phyloP scores from a whole-genome alignment of 1,139 yeast species.

The Saccharomycopsis crataegensis region DNA sequence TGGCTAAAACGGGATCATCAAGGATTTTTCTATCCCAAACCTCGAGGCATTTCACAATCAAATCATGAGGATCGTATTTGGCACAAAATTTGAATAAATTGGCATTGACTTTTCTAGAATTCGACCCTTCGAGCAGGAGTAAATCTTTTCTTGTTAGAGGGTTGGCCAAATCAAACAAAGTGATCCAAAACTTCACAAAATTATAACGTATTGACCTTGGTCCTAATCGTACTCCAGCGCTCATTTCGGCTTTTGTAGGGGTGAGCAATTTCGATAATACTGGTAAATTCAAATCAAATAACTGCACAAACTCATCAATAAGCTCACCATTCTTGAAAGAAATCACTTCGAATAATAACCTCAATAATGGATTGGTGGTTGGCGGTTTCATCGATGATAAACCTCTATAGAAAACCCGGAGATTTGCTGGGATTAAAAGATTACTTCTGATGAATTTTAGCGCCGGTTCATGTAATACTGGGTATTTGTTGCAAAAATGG shows the following conservation, averaged over 20 bases:
- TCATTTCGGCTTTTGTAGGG: constrained; percentile 37
- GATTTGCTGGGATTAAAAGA: constrained; percentile 34
- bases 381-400: constrained; percentile 52
- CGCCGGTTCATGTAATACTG: constrained; percentile 26
- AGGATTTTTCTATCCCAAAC: constrained; percentile 47
- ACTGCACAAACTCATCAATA: constrained; percentile 50
- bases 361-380: constrained; percentile 53
- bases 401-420: constrained; percentile 63
- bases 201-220: constrained; percentile 41
- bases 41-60: constrained; percentile 36
- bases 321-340: constrained; percentile 41
- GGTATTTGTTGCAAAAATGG: constrained; percentile 56
- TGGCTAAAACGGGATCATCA: constrained; percentile 53
- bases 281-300: constrained; percentile 61
- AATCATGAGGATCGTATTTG: constrained; percentile 45
- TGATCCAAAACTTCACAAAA: constrained; percentile 56
- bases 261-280: constrained; percentile 55
- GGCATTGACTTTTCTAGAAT: constrained; percentile 50
- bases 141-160: constrained; percentile 57
- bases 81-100: constrained; percentile 58
- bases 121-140: constrained; percentile 29
- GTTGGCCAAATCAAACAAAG: constrained; percentile 41
- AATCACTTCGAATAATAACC: constrained; percentile 47
- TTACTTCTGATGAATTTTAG: constrained; percentile 43
- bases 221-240: constrained; percentile 25